phyloP scores from a whole-genome alignment of 2,329 filamentous ascomycete species.

The Sarocladium strictum region DNA sequence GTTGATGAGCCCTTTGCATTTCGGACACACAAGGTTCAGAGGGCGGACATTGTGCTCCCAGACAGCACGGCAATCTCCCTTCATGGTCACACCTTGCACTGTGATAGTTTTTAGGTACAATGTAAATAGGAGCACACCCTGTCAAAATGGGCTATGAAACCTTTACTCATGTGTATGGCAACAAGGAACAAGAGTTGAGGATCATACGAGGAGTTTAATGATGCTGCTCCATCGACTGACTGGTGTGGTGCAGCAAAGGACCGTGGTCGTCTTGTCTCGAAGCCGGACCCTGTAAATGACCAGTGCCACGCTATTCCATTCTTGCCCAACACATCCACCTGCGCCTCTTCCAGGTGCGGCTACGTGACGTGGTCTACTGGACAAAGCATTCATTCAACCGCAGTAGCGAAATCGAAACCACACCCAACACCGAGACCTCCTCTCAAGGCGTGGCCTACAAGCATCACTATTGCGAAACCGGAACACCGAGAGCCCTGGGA shows the following conservation, averaged over 20 bases:
- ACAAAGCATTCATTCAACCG: neutral
- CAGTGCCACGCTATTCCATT: constrained; percentile 1
- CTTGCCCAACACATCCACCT: neutral
- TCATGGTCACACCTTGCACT: too few relatives aligned
- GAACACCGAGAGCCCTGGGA: neutral
- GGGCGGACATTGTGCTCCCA: too few relatives aligned
- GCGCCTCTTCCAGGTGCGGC: neutral
- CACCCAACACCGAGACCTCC: too few relatives aligned
- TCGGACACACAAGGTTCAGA: too few relatives aligned
- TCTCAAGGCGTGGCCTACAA: too few relatives aligned
- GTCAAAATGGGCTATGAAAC: too few relatives aligned
- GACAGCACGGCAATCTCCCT: too few relatives aligned
- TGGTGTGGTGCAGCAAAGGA: neutral
- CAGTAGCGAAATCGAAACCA: too few relatives aligned
- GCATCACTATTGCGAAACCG: neutral
- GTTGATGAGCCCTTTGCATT: neutral
- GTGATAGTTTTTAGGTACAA: too few relatives aligned
- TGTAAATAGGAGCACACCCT: too few relatives aligned
- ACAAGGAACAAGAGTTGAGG: neutral
- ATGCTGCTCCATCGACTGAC: neutral
- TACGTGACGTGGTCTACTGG: constrained; percentile 1
- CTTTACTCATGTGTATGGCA: neutral
- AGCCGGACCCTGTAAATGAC: neutral
- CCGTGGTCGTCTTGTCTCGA: neutral
- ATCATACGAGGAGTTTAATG: neutral